phyloP scores from a whole-genome alignment of 768 basidiomycete species.

The Leccinum rimulosum region DNA sequence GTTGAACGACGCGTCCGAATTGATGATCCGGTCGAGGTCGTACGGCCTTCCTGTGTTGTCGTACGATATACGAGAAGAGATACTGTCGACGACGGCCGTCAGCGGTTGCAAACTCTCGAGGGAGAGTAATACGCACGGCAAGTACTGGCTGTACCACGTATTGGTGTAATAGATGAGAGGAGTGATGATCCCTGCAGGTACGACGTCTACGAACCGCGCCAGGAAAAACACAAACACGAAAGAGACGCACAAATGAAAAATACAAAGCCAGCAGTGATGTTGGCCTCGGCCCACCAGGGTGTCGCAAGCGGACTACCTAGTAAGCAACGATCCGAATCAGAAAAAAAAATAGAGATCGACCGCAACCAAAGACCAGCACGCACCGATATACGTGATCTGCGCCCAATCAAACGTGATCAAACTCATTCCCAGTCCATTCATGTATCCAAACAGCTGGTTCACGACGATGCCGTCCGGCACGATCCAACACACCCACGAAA shows the following conservation, averaged over 20 bases:
- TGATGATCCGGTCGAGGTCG: conserved; percentile 57
- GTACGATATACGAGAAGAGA: conserved; percentile 61
- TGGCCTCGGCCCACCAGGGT: conserved; percentile 83
- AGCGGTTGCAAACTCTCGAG: neutral
- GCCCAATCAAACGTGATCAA: conserved; percentile 82
- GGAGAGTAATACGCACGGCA: conserved; percentile 39
- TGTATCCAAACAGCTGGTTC: conserved; percentile 74
- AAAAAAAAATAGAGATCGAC: neutral
- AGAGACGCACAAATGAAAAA: conserved; percentile 59
- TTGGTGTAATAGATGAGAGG: conserved; percentile 71
- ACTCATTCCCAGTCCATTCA: conserved; percentile 61
- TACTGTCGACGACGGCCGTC: conserved; percentile 30
- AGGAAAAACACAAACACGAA: conserved; percentile 31
- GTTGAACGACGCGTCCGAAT: conserved; percentile 53
- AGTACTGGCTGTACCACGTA: conserved; percentile 52
- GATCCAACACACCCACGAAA: conserved; percentile 68
- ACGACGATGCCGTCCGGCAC: conserved; percentile 64
- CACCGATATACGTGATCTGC: conserved; percentile 46
- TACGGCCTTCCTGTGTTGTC: conserved; percentile 60
- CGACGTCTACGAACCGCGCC: conserved; percentile 50
- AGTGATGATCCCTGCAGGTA: conserved; percentile 46
- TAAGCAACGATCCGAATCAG: neutral
- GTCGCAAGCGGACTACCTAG: conserved; percentile 58
- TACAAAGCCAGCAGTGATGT: conserved; percentile 59
- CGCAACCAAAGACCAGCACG: neutral